Conservation (phyloP, 768 basidiomycete species). For the Suillus brevipes region DNA sequence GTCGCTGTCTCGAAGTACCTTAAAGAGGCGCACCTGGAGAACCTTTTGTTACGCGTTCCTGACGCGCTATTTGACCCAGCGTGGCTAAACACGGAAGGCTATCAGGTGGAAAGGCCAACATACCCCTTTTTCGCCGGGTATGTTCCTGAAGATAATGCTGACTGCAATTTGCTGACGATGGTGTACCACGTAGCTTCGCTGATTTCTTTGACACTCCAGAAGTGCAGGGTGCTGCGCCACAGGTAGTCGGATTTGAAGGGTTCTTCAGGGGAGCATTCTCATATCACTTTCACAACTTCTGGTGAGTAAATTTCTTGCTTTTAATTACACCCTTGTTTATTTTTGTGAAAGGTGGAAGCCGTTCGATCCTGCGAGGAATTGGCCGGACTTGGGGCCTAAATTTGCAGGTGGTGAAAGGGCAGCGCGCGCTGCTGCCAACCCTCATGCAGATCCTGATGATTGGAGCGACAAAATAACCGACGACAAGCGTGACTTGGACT, state of each 20-base stretch:
- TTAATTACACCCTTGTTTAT: not conserved
- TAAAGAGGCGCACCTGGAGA: constrained; percentile 78
- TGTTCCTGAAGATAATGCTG: constrained; percentile 20
- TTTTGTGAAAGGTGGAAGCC: constrained; percentile 78
- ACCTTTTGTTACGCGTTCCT: constrained; percentile 74
- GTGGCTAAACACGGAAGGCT: constrained; percentile 90
- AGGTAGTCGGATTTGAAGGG: constrained; percentile 82
- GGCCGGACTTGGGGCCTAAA: constrained; percentile 81
- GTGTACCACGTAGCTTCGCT: constrained; percentile 53
- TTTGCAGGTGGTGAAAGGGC: constrained; percentile 75
- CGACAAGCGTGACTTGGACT: constrained; percentile 79
- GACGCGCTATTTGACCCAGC: constrained; percentile 94
- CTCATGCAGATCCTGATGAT: constrained; percentile 21
- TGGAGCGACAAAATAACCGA: constrained; percentile 44
- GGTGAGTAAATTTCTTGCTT: constrained; percentile 44
- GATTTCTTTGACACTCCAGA: constrained; percentile 81
- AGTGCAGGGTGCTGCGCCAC: constrained; percentile 71
- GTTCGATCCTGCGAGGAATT: constrained; percentile 85
- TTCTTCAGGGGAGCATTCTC: constrained; percentile 94
- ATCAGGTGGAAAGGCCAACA: constrained; percentile 86
- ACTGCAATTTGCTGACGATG: not conserved
- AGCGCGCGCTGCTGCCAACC: constrained; percentile 44
- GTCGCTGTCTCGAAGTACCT: constrained; percentile 88
- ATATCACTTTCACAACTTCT: constrained; percentile 94
- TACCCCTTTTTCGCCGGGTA: constrained; percentile 90